These are phyloP conservation scores for Olyra latifolia DNA, from an alignment of 176 grass and related monocot genomes.

Conservation along the genomic window DNA sequence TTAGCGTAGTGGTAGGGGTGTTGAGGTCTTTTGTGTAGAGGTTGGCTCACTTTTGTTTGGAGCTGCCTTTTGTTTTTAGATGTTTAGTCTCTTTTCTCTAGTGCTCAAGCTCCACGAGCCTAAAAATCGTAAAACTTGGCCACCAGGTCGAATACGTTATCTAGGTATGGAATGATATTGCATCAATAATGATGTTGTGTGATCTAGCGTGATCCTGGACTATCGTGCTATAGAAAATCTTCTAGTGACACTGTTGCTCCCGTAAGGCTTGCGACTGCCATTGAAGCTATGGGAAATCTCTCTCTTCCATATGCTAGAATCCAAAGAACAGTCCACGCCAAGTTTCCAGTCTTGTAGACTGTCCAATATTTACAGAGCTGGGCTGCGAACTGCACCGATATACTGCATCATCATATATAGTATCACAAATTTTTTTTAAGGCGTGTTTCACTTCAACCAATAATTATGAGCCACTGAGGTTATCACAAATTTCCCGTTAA, in stretches of 20 bases:
- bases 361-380: neutral
- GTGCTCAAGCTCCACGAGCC: no score
- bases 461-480: neutral
- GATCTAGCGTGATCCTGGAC: no score
- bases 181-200: no score
- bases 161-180: no score
- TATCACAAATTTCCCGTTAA: neutral
- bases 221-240: neutral
- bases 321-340: neutral
- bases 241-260: neutral
- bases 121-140: no score
- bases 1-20: no score
- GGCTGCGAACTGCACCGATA: neutral
- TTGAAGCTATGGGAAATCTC: neutral
- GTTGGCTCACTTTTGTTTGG: no score
- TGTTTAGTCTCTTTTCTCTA: no score
- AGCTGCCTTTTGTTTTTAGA: no score
- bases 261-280: neutral
- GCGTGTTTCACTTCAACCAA: neutral
- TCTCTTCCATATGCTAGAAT: slow-evolving; percentile 2
- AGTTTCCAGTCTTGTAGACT: neutral
- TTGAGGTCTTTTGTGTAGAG: no score
- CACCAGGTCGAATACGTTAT: no score
- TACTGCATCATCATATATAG: neutral
- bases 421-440: neutral